These are phyloP conservation scores for Populus hybrid DNA, from an alignment of 441 rosid genomes.

Conservation along the genomic window DNA sequence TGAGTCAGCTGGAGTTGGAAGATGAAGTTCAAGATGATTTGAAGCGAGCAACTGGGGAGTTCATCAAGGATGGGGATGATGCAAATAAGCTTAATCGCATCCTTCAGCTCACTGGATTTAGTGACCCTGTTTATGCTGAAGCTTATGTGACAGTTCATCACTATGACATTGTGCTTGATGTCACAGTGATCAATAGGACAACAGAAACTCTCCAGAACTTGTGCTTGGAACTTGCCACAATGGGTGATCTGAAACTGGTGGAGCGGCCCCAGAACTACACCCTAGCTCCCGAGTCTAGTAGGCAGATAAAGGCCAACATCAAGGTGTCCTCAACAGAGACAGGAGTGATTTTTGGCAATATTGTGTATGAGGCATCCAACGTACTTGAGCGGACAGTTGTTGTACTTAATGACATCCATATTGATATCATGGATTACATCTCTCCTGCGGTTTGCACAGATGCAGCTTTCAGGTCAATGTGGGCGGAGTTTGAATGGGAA, in stretches of 20 bases:
- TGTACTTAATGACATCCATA: conserved; percentile 87
- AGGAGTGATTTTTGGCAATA: conserved; percentile 92
- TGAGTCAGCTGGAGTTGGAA: conserved; percentile 61
- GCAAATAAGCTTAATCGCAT: conserved; percentile 88
- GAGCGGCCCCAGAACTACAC: conserved; percentile 95
- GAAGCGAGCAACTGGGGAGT: conserved; percentile 95
- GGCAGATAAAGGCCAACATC: conserved; percentile 91
- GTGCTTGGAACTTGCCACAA: conserved; percentile 89
- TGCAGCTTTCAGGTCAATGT: conserved; percentile 82
- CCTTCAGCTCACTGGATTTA: conserved; percentile 93
- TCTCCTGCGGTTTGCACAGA: conserved; percentile 87
- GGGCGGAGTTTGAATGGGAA: conserved; percentile 99
- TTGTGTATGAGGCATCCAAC: conserved; percentile 83
- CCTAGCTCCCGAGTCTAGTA: conserved; percentile 86
- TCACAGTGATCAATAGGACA: conserved; percentile 77
- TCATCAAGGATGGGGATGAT: conserved; percentile 76
- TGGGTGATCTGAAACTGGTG: conserved; percentile 94
- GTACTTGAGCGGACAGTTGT: conserved; percentile 82
- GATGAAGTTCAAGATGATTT: conserved; percentile 95
- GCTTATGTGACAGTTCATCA: conserved; percentile 45
- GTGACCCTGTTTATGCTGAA: conserved; percentile 82
- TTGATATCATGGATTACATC: conserved; percentile 92
- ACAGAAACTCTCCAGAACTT: conserved; percentile 90
- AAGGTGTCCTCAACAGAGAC: conserved; percentile 99
- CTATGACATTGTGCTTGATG: conserved; percentile 89